A percentile compares a stretch with the other conserved stretches of the same genome.
Conservation (phyloP, 108 stramenopile genomes). For the Cylindrotheca closterium region DNA sequence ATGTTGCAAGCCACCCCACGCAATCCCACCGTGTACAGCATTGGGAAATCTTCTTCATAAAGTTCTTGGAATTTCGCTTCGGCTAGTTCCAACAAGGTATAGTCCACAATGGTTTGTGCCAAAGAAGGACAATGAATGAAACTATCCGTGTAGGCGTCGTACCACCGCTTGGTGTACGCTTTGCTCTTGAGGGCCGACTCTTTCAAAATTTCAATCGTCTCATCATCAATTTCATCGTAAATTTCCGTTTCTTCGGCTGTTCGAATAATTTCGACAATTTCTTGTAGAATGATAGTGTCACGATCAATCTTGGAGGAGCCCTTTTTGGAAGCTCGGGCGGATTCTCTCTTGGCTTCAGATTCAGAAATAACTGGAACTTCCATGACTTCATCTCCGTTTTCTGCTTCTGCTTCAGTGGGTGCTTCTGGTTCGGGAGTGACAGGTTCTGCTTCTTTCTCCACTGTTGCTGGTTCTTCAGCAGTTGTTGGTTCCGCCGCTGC, state of each 20-base stretch:
- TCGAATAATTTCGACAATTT: constrained; percentile 23
- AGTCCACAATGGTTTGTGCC: constrained; percentile 21
- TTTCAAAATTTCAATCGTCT: constrained; percentile 2
- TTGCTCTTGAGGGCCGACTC: constrained; percentile 12
- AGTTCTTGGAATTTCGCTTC: too few relatives aligned
- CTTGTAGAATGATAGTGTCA: constrained; percentile 5
- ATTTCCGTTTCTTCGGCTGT: constrained; percentile 15
- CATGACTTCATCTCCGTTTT: constrained; percentile 1
- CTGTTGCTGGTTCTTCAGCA: neutral
- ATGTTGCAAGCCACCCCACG: constrained; percentile 9
- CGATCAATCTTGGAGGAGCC: constrained; percentile 12
- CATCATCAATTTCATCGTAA: constrained; percentile 25
- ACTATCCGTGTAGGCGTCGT: constrained; percentile 16
- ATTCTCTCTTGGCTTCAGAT: too few relatives aligned
- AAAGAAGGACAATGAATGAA: constrained; percentile 26
- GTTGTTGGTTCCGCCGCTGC: neutral
- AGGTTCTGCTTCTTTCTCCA: too few relatives aligned
- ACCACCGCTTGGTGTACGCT: constrained; percentile 24
- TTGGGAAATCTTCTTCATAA: constrained; percentile 22
- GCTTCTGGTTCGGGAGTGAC: neutral
- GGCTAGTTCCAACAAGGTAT: constrained; percentile 16
- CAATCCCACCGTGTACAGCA: constrained; percentile 27
- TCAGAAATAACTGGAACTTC: too few relatives aligned
- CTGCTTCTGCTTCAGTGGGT: neutral
- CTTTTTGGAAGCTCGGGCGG: neutral